phyloP scores from a whole-genome alignment of 305 asterid species.

The Salvia sclarea region DNA sequence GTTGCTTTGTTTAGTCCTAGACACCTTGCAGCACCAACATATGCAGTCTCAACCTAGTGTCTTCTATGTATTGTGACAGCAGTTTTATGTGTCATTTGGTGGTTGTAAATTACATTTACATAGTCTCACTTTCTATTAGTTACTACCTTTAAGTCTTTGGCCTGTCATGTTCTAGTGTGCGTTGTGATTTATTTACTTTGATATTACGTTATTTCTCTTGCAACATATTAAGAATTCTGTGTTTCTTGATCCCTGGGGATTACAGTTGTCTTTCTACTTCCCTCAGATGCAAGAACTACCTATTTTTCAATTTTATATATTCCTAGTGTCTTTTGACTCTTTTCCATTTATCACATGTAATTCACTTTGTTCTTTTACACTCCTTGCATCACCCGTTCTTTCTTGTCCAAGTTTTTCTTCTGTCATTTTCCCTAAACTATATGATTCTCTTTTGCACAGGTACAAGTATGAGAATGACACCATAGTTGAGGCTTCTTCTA shows the following conservation, averaged over 20 bases:
- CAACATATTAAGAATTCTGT: not conserved
- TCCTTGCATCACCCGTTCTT: conserved; percentile 17
- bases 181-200: conserved; percentile 7
- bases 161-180: not conserved
- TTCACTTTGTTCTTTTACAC: conserved; percentile 10
- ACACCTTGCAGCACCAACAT: not conserved
- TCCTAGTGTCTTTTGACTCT: conserved; percentile 4
- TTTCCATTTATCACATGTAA: conserved; percentile 5
- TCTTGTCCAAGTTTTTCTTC: conserved; percentile 11
- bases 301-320: not conserved
- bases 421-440: not conserved
- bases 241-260: conserved; percentile 6
- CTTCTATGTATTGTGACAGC: not conserved
- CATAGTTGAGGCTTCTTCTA: conserved; percentile 79
- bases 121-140: not conserved
- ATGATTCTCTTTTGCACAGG: conserved; percentile 45
- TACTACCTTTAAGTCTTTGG: not conserved
- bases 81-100: not conserved
- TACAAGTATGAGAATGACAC: conserved; percentile 86
- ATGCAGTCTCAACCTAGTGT: not conserved
- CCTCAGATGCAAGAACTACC: not conserved
- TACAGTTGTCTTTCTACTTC: conserved; percentile 4
- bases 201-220: not conserved
- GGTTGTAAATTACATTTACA: conserved; percentile 2
- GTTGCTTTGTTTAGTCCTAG: not conserved